Base-by-base conservation (phyloP, 2,329 filamentous ascomycete genomes). In the Colletotrichum incanum region DNA sequence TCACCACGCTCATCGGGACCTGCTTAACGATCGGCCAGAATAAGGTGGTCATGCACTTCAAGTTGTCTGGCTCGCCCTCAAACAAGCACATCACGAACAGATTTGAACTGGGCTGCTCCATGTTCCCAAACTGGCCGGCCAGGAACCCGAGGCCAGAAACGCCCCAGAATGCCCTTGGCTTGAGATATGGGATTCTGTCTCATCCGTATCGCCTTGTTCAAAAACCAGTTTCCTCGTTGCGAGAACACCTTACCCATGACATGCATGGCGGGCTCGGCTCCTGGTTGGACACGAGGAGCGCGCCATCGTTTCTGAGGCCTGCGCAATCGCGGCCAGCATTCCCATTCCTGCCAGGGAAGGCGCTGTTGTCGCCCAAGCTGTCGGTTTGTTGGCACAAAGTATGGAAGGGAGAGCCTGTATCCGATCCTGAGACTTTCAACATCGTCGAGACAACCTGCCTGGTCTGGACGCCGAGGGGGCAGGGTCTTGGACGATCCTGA, bases 111-210 rank as follows among this genome's bases (percentile, higher is more conserved):
- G 54, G 52, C 67, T 55, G 20, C 49, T 45, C 68, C 65, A 63
- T 62, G 26, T 50, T 26, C 34, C 37, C 18, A 58, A 31, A n/a
- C 28, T 55, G 28, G 37, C 37, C 23, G 52, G 69, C 69, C 69
- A 71, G 71, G 67, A 73, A 73, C 66, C 61, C 67, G 50, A 26
- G 43, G 45, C 34, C 61, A 62, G 26, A 62, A 55, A 61, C 39
- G 72, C 60, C 59, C 56, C 34, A 61, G 37, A 73, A 65, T 55
- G n/a, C 61, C 65, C 61, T 65, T 64, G 65, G 39, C 52, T 70
- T 50, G 50, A 39, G 49, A 54, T 49, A 74, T 73, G 70, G 72
- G 49, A 73, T 69, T 74, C 68, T 74, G 72, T 74, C 65, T 73
- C 61, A 59, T 62, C 54, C 61, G n/a, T 65, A 66, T 66, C 31